These are phyloP conservation scores for Curvularia sp. DNA, from an alignment of 2,329 filamentous ascomycete genomes.

Conservation along the genomic window DNA sequence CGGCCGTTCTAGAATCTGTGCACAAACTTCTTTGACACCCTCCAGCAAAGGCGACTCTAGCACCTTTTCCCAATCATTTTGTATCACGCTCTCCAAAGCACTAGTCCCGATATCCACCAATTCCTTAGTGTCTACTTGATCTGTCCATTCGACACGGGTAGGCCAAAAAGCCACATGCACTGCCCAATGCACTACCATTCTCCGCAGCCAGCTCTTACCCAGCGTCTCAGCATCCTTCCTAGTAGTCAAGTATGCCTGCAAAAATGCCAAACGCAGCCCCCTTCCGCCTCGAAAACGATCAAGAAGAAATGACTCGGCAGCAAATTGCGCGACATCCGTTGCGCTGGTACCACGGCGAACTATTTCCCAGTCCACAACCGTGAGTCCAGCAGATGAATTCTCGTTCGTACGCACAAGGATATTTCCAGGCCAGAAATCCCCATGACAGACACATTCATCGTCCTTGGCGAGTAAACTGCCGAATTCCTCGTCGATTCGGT, in stretches of 20 bases:
- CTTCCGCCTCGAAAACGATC: conserved; percentile 44
- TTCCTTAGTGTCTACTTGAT: conserved; percentile 31
- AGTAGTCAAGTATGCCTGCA: conserved; percentile 34
- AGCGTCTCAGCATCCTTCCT: conserved; percentile 2
- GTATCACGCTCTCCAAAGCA: conserved; percentile 24
- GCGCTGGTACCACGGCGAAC: conserved; percentile 43
- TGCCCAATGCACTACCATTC: conserved; percentile 47
- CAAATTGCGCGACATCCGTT: conserved; percentile 51
- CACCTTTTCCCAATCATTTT: conserved; percentile 33
- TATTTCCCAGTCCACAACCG: conserved; percentile 51
- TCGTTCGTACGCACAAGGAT: conserved; percentile 34
- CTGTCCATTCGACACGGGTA: conserved; percentile 40
- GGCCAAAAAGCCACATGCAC: conserved; percentile 50
- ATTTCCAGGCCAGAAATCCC: conserved; percentile 53
- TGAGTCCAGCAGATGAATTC: conserved; percentile 24
- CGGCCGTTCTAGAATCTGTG: background rate
- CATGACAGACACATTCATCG: conserved; percentile 48
- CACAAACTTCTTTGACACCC: conserved; percentile 20
- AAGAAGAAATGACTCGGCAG: conserved; percentile 48
- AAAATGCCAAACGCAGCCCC: conserved; percentile 39
- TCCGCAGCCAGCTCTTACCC: conserved; percentile 32
- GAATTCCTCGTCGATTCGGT: conserved; percentile 38
- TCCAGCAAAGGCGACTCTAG: conserved; percentile 20
- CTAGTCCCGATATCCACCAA: conserved; percentile 37
- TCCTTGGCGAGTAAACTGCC: conserved; percentile 38